Evolutionary conservation across 2,329 filamentous ascomycete species (phyloP).

Genomic region (Paecilomyces fulvus): DNA sequence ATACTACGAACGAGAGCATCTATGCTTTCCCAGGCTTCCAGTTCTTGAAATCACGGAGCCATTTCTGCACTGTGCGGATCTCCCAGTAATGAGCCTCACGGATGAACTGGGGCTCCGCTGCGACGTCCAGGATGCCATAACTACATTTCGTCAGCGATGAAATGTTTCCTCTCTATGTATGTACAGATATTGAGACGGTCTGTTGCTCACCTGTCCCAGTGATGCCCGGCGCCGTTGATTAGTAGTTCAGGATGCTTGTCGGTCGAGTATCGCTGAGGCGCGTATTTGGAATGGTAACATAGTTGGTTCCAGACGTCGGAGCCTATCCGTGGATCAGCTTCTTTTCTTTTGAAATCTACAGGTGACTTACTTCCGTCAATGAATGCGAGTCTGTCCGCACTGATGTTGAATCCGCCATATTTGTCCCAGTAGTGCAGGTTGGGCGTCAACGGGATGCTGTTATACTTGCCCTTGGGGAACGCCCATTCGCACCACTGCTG

Average conservation of each 20-base stretch:
- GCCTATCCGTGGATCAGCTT: background rate
- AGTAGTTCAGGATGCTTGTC: background rate
- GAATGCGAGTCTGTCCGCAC: background rate
- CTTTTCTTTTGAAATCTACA: background rate
- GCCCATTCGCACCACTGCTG: background rate
- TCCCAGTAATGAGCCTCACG: background rate
- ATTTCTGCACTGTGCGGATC: background rate
- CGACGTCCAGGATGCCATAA: background rate
- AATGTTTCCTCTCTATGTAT: background rate
- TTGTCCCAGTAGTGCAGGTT: background rate
- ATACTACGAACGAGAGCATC: background rate
- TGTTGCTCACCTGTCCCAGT: background rate
- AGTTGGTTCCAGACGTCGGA: background rate
- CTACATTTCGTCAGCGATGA: background rate
- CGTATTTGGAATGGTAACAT: background rate
- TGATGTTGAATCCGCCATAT: background rate
- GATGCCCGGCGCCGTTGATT: background rate
- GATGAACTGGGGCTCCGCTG: background rate
- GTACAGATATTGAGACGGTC: background rate
- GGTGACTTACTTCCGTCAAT: background rate
- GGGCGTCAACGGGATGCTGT: background rate
- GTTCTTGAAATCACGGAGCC: background rate
- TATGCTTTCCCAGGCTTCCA: background rate
- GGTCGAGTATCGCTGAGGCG: background rate
- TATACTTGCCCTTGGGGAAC: background rate